phyloP scores from a whole-genome alignment of 805 yeast species.

The Lachancea thermotolerans region DNA sequence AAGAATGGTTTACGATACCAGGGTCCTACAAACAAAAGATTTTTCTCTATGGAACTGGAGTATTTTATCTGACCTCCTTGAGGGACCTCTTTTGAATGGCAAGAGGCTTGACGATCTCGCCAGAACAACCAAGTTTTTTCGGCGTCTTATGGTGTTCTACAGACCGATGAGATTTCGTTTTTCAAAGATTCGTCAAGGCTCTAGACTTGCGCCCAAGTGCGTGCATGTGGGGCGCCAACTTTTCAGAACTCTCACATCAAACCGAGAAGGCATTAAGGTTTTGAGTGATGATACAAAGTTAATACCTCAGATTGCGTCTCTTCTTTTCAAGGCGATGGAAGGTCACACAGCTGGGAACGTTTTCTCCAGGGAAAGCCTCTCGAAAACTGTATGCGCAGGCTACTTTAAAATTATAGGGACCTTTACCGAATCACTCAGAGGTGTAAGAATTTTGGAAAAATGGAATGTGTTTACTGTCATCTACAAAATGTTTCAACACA shows the following conservation, averaged over 20 bases:
- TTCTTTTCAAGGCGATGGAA: conserved; percentile 45
- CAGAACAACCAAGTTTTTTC: conserved; percentile 76
- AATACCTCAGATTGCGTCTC: conserved; percentile 82
- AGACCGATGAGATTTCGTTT: conserved; percentile 88
- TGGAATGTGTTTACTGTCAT: conserved; percentile 83
- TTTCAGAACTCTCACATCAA: conserved; percentile 54
- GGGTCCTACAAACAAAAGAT: conserved; percentile 70
- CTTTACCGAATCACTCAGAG: conserved; percentile 51
- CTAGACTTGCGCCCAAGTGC: conserved; percentile 48
- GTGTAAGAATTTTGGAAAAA: conserved; percentile 62
- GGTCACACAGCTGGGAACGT: conserved; percentile 52
- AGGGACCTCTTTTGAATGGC: conserved; percentile 74
- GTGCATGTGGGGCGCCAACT: conserved; percentile 71
- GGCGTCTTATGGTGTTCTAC: conserved; percentile 76
- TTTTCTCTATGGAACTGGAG: conserved; percentile 87
- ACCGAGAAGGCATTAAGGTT: conserved; percentile 59
- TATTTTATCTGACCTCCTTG: conserved; percentile 59
- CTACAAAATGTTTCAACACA: conserved; percentile 57
- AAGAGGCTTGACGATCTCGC: conserved; percentile 69
- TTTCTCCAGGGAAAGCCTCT: conserved; percentile 52
- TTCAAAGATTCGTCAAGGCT: conserved; percentile 41
- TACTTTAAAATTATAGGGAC: conserved; percentile 68
- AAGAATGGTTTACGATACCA: conserved; percentile 57
- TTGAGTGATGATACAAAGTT: conserved; percentile 62
- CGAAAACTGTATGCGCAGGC: conserved; percentile 62